Conservation (phyloP, 768 basidiomycete genomes). For the Amanita pallidorosea region DNA sequence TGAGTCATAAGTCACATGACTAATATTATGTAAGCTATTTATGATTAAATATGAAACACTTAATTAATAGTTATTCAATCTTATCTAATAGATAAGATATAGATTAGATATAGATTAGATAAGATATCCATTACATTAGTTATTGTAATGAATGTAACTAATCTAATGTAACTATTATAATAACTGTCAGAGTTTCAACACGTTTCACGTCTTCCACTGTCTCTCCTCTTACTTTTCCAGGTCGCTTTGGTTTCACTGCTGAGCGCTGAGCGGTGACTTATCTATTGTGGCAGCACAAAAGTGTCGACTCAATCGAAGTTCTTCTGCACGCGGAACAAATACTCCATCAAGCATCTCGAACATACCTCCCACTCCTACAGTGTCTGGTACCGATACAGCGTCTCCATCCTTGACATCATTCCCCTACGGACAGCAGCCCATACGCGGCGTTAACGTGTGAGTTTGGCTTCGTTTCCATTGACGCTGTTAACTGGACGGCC, state of each 20-base stretch:
- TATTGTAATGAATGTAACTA: too few relatives aligned
- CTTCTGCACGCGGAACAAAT: not conserved
- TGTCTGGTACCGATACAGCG: not conserved
- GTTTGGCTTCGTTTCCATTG: conserved; percentile 14
- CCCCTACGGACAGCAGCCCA: conserved; percentile 14
- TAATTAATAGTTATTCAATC: too few relatives aligned
- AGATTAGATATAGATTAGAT: too few relatives aligned
- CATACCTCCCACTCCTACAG: not conserved
- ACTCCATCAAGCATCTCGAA: not conserved
- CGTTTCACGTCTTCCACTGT: not conserved
- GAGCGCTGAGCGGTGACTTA: not conserved
- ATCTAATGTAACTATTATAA: too few relatives aligned
- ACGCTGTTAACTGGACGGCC: not conserved
- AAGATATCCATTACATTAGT: too few relatives aligned
- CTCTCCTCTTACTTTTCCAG: conserved; percentile 1
- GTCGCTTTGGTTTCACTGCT: not conserved
- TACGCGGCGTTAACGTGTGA: conserved; percentile 55
- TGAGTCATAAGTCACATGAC: too few relatives aligned
- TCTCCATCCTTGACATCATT: not conserved
- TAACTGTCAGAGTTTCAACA: too few relatives aligned
- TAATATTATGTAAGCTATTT: too few relatives aligned
- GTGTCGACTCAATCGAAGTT: conserved; percentile 1
- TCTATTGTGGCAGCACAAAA: conserved; percentile 2
- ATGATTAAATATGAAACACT: too few relatives aligned
- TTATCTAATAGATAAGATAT: too few relatives aligned